Base-by-base conservation (phyloP, 2,329 filamentous ascomycete genomes). In the Penicillium sp. region DNA sequence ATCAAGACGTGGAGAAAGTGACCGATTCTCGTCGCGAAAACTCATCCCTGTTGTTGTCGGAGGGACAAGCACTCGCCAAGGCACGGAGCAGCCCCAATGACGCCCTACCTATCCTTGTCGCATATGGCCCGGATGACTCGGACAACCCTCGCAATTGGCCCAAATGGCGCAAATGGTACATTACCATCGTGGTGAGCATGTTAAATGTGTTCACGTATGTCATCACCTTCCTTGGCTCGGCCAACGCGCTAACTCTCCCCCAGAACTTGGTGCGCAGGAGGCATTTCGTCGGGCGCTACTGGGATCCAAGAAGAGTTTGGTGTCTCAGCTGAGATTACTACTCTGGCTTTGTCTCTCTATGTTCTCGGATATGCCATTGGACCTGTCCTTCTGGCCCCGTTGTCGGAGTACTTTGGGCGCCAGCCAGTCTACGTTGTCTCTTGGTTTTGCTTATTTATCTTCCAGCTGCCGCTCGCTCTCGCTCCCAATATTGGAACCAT, bases 91-190 rank as follows among this genome's bases (percentile, higher is more conserved):
- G 38, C n/a, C 67, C 66, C 4, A 53, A 62, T 18, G 59, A 64
- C 5, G 64, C 65, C 0, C 44, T 67, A 4, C 64, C 65, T 2
- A 59, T 69, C 31, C 45, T 56, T 18, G 54, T 68, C 14, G 60
- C 56, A 2, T 69, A 64, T 31, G 54, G 47, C 6, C 32, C 43
- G 5, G 41, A 57, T 7, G 67, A 69, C 34, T 48, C 32, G 7
- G 73, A 75, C 31, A 76, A 76, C 50, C 75, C 75, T 9, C 67
- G 73, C 34, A 70, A 75, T 42, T 78, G 73, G 72, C 66, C 70
- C 2, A 67, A 64, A 40, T 66, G 55, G 57, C 67, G 67, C 27
- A 74, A 73, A 54, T 77, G 74, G 74, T 76, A 74, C 54, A 75
- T 75, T 38, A 76, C 72, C 5, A 61, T 66, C 31, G 61, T 77